Conservation (phyloP, 2,329 filamentous ascomycete genomes). For the Aspergillus spinulosporus region DNA sequence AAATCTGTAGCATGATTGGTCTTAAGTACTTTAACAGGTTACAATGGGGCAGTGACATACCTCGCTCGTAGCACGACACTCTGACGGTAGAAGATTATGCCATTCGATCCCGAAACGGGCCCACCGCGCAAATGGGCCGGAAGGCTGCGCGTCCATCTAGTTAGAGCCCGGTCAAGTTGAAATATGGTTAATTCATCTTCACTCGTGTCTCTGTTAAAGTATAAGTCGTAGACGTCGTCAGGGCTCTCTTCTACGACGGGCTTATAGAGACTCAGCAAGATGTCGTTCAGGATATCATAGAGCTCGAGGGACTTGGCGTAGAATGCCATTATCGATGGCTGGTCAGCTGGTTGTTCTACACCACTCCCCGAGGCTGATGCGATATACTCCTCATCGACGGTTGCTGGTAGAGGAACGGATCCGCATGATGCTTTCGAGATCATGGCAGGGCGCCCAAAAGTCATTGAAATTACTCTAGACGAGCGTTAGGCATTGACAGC, state of each 20-base stretch:
- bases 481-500: neutral
- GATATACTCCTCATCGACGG: slow-evolving; percentile 37
- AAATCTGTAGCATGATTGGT: slow-evolving; percentile 23
- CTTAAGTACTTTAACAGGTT: neutral
- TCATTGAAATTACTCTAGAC: slow-evolving; percentile 40
- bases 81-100: slow-evolving; percentile 33
- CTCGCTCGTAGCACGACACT: slow-evolving; percentile 35
- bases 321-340: slow-evolving; percentile 34
- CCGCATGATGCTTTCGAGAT: slow-evolving; percentile 31
- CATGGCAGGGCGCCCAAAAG: slow-evolving; percentile 40
- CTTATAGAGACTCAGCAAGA: slow-evolving; percentile 34
- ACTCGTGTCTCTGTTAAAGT: slow-evolving; percentile 25
- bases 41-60: slow-evolving; percentile 15
- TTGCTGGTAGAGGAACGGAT: slow-evolving; percentile 31
- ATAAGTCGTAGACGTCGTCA: slow-evolving; percentile 31
- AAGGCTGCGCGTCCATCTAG: slow-evolving; percentile 32
- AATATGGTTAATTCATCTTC: slow-evolving; percentile 35
- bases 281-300: slow-evolving; percentile 39
- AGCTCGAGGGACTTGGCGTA: slow-evolving; percentile 36
- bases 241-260: slow-evolving; percentile 26
- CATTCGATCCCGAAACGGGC: slow-evolving; percentile 9
- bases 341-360: slow-evolving; percentile 23
- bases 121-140: slow-evolving; percentile 29
- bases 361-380: slow-evolving; percentile 18
- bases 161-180: slow-evolving; percentile 35